Conservation (phyloP, 352 stramenopile species). For the Phytophthora vignae region DNA sequence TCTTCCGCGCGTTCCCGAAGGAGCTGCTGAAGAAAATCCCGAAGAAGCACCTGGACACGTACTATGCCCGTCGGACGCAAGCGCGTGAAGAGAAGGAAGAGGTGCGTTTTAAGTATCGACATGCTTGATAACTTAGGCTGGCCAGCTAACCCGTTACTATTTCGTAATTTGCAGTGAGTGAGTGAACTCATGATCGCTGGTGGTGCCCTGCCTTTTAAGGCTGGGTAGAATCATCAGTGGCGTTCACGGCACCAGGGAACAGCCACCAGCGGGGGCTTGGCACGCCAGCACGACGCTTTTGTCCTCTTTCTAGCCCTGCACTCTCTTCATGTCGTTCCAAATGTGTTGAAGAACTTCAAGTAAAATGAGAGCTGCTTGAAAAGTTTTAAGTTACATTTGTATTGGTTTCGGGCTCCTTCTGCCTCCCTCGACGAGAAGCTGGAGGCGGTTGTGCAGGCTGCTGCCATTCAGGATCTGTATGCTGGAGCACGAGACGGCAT, state of each 20-base stretch:
- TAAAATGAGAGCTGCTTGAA: conserved; percentile 35
- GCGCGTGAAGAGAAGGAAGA: conserved; percentile 89
- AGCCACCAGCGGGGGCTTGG: conserved; percentile 20
- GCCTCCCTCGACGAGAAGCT: conserved; percentile 31
- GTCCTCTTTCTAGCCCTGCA: conserved; percentile 30
- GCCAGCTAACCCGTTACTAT: conserved; percentile 4
- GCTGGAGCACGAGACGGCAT: conserved; percentile 71
- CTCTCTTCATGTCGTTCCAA: conserved; percentile 26
- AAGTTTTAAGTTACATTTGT: conserved; percentile 38
- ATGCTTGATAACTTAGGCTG: conserved; percentile 6
- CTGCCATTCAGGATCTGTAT: conserved; percentile 74
- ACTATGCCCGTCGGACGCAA: conserved; percentile 95
- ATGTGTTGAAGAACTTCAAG: conserved; percentile 33
- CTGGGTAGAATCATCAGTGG: conserved; percentile 1
- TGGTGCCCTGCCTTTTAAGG: not conserved
- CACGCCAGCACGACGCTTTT: conserved; percentile 14
- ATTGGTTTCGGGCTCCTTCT: conserved; percentile 31
- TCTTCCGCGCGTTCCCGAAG: conserved; percentile 99
- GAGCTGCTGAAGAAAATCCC: conserved; percentile 99
- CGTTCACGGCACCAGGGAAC: conserved; percentile 15
- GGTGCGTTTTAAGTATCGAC: conserved; percentile 30
- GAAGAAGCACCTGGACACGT: conserved; percentile 98
- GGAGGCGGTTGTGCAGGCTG: conserved; percentile 38
- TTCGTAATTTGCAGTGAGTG: conserved; percentile 32
- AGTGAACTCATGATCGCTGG: conserved; percentile 15